These are phyloP conservation scores for Emergomyces orientalis DNA, from an alignment of 2,329 filamentous ascomycete species.

Conservation along the genomic window DNA sequence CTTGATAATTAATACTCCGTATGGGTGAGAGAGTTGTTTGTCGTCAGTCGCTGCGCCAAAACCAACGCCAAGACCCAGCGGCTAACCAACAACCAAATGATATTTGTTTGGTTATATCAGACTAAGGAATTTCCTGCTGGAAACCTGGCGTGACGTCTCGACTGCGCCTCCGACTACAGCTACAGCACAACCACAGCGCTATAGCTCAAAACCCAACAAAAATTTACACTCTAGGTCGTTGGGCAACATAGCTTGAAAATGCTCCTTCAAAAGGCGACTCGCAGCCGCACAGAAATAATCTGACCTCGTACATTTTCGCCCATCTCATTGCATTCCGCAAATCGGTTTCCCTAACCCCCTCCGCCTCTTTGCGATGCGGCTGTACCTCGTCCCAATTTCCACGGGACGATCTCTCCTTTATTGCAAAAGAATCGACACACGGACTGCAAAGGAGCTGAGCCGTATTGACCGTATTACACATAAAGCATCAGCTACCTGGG, in stretches of 20 bases:
- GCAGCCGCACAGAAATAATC: background rate
- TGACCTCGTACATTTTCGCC: background rate
- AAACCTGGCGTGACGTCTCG: slow-evolving; percentile 1
- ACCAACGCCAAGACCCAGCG: background rate
- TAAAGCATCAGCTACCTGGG: slow-evolving; percentile 70
- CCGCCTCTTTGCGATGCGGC: slow-evolving; percentile 54
- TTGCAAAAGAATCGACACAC: slow-evolving; percentile 63
- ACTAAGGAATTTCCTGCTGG: background rate
- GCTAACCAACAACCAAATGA: background rate
- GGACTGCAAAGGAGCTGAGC: slow-evolving; percentile 46
- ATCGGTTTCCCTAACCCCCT: background rate
- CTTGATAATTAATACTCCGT: too few relatives aligned
- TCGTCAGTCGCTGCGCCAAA: background rate
- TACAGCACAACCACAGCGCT: background rate
- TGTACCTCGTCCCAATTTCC: slow-evolving; percentile 89
- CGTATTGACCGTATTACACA: slow-evolving; percentile 59
- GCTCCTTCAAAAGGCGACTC: slow-evolving; percentile 2
- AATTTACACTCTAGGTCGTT: background rate
- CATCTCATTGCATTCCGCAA: background rate
- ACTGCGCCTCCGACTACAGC: background rate
- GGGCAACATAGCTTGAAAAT: slow-evolving; percentile 2
- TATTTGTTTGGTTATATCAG: too few relatives aligned
- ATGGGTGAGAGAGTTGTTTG: too few relatives aligned
- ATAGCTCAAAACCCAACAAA: background rate
- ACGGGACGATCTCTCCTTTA: slow-evolving; percentile 86